These are phyloP conservation scores for Myriangium duriaei DNA, from an alignment of 2,329 filamentous ascomycete species.

Conservation along the genomic window DNA sequence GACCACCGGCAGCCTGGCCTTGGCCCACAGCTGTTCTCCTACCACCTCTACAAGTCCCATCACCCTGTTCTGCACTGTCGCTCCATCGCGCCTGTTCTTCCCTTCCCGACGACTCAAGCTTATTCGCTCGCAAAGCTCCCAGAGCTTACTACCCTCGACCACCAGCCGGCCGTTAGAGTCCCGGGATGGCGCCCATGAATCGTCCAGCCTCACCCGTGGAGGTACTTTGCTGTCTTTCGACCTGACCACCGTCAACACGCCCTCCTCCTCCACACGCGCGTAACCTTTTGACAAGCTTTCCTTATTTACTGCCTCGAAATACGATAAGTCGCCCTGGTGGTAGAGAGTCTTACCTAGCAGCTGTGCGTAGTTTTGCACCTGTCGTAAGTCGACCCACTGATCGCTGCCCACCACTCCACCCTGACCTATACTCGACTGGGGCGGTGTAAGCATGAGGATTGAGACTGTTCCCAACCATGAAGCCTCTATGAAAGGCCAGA, in stretches of 20 bases:
- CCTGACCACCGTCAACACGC: constrained; percentile 66
- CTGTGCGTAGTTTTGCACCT: constrained; percentile 61
- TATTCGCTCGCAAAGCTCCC: constrained; percentile 86
- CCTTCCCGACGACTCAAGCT: constrained; percentile 73
- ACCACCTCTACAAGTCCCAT: constrained; percentile 63
- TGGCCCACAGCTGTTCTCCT: constrained; percentile 56
- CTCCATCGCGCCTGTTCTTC: constrained; percentile 90
- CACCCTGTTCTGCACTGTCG: constrained; percentile 74
- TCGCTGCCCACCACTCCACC: constrained; percentile 17
- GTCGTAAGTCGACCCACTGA: constrained; percentile 68
- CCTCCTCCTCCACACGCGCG: constrained; percentile 76
- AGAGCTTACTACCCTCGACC: constrained; percentile 58
- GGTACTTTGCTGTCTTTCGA: constrained; percentile 49
- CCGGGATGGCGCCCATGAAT: constrained; percentile 44
- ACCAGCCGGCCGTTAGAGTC: constrained; percentile 51
- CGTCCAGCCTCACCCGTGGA: constrained; percentile 52
- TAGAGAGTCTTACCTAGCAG: constrained; percentile 91
- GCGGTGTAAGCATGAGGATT: constrained; percentile 74
- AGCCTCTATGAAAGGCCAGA: constrained; percentile 96
- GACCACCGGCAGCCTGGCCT: constrained; percentile 10
- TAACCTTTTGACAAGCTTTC: constrained; percentile 94
- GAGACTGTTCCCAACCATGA: constrained; percentile 85
- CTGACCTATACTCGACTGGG: constrained; percentile 27
- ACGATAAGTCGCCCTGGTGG: constrained; percentile 90
- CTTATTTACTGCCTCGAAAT: constrained; percentile 97